A percentile compares a stretch with the other conserved stretches of the same genome.
Conservation (phyloP, 179 eudicot species). For the Actinidia chinensis region DNA sequence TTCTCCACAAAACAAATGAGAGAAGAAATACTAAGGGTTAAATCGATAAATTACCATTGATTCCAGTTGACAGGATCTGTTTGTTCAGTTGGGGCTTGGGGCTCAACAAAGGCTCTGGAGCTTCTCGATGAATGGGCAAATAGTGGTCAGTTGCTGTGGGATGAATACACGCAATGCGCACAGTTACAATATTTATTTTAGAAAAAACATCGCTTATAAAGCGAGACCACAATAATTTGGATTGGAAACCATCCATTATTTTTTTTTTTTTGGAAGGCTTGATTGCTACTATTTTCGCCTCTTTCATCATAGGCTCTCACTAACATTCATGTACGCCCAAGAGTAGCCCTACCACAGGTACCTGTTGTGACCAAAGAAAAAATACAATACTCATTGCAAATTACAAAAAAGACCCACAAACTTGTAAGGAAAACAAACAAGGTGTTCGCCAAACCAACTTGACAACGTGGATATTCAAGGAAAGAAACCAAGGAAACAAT, state of each 20-base stretch:
- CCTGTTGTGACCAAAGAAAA: slow-evolving; percentile 34
- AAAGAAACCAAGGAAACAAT: neutral
- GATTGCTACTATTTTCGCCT: slow-evolving; percentile 76
- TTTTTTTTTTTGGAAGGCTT: neutral
- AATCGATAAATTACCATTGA: slow-evolving; percentile 54
- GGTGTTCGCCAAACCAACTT: neutral
- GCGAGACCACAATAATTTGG: no score
- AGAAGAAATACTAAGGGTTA: neutral
- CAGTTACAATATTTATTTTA: neutral
- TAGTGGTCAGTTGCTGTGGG: slow-evolving; percentile 79
- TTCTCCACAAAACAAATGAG: neutral
- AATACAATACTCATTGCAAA: neutral
- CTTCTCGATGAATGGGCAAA: slow-evolving; percentile 95
- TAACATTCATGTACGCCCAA: slow-evolving; percentile 98
- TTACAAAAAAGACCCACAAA: neutral
- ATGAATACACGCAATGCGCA: slow-evolving; percentile 4
- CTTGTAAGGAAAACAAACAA: neutral
- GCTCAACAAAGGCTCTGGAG: slow-evolving; percentile 96
- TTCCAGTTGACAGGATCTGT: slow-evolving; percentile 96
- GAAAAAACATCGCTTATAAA: neutral
- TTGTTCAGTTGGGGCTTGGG: slow-evolving; percentile 97
- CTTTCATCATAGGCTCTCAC: slow-evolving; percentile 95
- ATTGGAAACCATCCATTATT: neutral
- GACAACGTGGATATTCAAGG: no score
- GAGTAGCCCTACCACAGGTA: slow-evolving; percentile 99